Percentiles rank a stretch among this genome's conserved stretches.
Conservation (phyloP, 129 eudicot species). For the Tanacetum coccineum region DNA sequence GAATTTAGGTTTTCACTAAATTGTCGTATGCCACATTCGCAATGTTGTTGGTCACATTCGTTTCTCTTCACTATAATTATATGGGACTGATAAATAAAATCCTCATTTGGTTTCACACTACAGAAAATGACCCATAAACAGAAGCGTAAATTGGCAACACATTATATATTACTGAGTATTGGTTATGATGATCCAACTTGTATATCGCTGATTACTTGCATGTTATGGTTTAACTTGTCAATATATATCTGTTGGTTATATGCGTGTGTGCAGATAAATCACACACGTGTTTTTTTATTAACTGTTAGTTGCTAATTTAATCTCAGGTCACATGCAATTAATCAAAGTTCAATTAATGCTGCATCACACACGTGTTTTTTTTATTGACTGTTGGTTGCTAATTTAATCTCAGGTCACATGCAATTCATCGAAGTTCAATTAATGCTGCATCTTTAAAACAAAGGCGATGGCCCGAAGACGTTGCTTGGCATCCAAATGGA, state of each 20-base stretch:
- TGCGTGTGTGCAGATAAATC: neutral
- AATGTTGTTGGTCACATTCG: too few relatives aligned
- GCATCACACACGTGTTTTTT: conserved; percentile 41
- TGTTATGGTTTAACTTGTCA: neutral
- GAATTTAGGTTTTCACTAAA: too few relatives aligned
- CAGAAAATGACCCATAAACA: too few relatives aligned
- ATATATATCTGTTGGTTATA: too few relatives aligned
- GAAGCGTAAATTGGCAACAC: too few relatives aligned
- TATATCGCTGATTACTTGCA: too few relatives aligned
- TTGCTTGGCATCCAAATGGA: conserved; percentile 95
- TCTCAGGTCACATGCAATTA: conserved; percentile 63
- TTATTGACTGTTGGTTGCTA: conserved; percentile 10
- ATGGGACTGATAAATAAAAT: too few relatives aligned
- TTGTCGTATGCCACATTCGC: too few relatives aligned
- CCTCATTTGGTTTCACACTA: too few relatives aligned
- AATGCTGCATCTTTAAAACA: conserved; percentile 65
- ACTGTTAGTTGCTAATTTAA: conserved; percentile 18
- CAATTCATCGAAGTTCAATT: conserved; percentile 57
- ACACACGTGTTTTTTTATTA: conserved; percentile 5
- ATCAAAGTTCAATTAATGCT: conserved; percentile 66
- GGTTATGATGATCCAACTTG: too few relatives aligned
- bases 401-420: conserved; percentile 55
- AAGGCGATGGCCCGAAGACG: conserved; percentile 98
- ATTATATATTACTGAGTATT: too few relatives aligned
- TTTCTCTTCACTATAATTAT: too few relatives aligned